Percentiles rank a stretch among this genome's conserved stretches.
Evolutionary conservation across 2,329 filamentous ascomycete genomes (phyloP).

Genomic region (Neonectria sp.): DNA sequence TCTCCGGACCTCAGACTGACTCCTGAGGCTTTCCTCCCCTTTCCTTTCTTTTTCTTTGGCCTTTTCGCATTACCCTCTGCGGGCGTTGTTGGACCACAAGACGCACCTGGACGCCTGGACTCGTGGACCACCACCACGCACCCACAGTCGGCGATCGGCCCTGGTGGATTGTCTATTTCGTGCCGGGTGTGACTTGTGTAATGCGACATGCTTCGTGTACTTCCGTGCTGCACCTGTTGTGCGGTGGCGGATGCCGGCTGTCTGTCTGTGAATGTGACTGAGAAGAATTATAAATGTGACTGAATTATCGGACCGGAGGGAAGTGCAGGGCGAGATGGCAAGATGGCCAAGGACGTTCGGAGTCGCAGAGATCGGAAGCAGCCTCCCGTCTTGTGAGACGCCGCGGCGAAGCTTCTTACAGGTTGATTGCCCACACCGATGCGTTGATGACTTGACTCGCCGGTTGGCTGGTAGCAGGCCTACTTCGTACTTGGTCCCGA

Average conservation of each 20-base stretch:
- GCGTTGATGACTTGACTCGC: not conserved
- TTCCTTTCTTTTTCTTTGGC: conserved; percentile 31
- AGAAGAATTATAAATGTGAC: not conserved
- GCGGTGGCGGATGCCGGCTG: not conserved
- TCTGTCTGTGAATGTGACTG: not conserved
- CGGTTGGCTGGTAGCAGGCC: not conserved
- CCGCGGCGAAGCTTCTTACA: not conserved
- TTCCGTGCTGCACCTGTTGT: not conserved
- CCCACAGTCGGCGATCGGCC: not conserved
- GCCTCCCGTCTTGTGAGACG: not conserved
- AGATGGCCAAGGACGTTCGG: not conserved
- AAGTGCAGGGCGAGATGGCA: too few relatives aligned
- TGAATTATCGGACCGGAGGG: not conserved
- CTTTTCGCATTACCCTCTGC: conserved; percentile 19
- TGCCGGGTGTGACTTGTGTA: conserved; percentile 2
- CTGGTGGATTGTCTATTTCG: conserved; percentile 1
- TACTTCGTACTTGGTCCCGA: too few relatives aligned
- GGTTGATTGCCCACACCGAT: not conserved
- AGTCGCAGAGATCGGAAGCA: not conserved
- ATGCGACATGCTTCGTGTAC: conserved; percentile 14
- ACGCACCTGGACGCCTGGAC: not conserved
- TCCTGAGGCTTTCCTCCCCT: not conserved
- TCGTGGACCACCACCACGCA: conserved; percentile 6
- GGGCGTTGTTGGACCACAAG: conserved; percentile 22
- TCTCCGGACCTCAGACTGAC: not conserved